These are phyloP conservation scores for Botrytis elliptica DNA, from an alignment of 2,329 filamentous ascomycete genomes.

Conservation along the genomic window DNA sequence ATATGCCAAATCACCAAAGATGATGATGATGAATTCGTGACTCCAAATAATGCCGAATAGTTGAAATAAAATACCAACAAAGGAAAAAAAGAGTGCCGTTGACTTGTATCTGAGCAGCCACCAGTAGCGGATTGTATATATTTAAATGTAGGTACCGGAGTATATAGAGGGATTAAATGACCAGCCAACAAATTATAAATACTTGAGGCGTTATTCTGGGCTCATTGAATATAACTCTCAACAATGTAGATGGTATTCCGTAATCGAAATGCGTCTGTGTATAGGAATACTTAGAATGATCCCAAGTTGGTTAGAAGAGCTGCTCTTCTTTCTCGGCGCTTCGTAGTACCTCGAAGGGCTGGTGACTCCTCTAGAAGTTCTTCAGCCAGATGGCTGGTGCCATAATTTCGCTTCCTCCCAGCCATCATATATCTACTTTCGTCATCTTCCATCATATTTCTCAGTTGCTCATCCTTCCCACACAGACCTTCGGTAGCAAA, in stretches of 20 bases:
- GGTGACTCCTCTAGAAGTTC: neutral
- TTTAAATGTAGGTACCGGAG: neutral
- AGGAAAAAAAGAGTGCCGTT: neutral
- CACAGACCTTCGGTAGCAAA: conserved; percentile 27
- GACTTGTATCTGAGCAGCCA: neutral
- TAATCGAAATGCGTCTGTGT: neutral
- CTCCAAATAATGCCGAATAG: conserved; percentile 3
- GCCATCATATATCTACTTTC: neutral
- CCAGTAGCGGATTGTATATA: neutral
- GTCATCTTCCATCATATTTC: conserved; percentile 6
- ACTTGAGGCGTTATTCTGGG: neutral
- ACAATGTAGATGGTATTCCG: neutral
- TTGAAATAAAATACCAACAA: neutral
- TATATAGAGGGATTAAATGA: neutral
- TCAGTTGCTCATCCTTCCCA: conserved; percentile 10
- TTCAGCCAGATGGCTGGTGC: conserved; percentile 7
- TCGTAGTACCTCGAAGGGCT: conserved; percentile 14
- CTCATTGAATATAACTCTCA: neutral
- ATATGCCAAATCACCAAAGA: neutral
- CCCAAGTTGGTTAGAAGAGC: conserved; percentile 8
- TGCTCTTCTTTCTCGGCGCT: conserved; percentile 14
- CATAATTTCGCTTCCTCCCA: conserved; percentile 13
- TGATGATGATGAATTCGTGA: conserved; percentile 4
- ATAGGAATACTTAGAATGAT: conserved; percentile 4
- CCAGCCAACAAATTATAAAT: neutral